These are phyloP conservation scores for Cercophora sp. DNA, from an alignment of 495 filamentous ascomycete species.

Conservation along the genomic window DNA sequence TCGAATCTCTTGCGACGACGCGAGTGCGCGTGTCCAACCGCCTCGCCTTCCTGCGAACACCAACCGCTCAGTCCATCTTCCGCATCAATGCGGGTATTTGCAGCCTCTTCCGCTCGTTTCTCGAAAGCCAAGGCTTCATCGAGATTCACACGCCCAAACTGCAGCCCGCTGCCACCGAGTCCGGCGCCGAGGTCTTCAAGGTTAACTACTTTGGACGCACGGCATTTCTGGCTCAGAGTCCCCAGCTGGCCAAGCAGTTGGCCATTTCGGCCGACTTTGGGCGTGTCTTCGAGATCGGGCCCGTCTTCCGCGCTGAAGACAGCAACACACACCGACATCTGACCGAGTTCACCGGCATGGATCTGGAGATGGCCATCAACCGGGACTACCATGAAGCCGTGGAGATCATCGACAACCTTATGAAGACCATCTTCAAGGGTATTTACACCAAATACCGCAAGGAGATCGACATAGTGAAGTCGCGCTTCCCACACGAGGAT, in stretches of 20 bases:
- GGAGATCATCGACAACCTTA: conserved; percentile 71
- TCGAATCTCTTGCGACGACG: conserved; percentile 37
- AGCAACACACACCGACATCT: conserved; percentile 95
- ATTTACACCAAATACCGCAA: conserved; percentile 65
- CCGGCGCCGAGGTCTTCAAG: conserved; percentile 90
- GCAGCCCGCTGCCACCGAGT: conserved; percentile 85
- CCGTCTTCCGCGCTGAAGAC: conserved; percentile 97
- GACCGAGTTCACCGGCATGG: conserved; percentile 92
- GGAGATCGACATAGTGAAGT: conserved; percentile 64
- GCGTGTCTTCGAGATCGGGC: conserved; percentile 85
- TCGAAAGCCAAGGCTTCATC: conserved; percentile 73
- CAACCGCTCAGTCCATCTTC: conserved; percentile 82
- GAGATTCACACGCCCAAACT: conserved; percentile 94
- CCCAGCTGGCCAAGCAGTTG: conserved; percentile 94
- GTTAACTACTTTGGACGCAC: conserved; percentile 88
- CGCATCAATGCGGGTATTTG: conserved; percentile 73
- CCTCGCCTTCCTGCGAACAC: conserved; percentile 79
- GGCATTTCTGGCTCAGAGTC: conserved; percentile 88
- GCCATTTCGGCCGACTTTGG: conserved; percentile 88
- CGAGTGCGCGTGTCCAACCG: conserved; percentile 68
- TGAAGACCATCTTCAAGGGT: conserved; percentile 83
- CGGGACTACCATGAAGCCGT: conserved; percentile 90
- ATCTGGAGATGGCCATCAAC: conserved; percentile 90
- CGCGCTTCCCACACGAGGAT: conserved; percentile 56
- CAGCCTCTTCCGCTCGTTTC: conserved; percentile 72